These are phyloP conservation scores for Plantago ovata DNA, from an alignment of 257 asterid species.

Conservation along the genomic window DNA sequence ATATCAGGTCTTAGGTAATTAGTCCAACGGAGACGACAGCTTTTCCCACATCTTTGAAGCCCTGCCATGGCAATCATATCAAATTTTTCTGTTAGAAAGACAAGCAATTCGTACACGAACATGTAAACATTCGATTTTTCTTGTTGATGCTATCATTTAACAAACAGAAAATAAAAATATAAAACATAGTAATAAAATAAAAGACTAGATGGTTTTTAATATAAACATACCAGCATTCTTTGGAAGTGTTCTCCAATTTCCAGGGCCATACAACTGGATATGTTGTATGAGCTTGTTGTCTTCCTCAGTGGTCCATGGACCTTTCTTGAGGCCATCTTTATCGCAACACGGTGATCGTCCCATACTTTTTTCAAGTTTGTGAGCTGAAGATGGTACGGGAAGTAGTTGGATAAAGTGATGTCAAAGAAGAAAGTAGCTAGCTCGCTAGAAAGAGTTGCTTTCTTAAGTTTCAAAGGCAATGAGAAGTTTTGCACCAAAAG, in stretches of 20 bases:
- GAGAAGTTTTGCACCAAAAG: conserved; percentile 5
- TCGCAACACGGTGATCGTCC: conserved; percentile 25
- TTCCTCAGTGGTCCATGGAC: conserved; percentile 32
- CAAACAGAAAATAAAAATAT: too few species aligned
- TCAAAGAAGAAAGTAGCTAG: too few species aligned
- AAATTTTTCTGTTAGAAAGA: too few species aligned
- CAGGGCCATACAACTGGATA: conserved; percentile 23
- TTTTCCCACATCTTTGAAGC: conserved; percentile 24
- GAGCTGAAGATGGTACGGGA: too few species aligned
- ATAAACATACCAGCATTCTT: conserved; percentile 21
- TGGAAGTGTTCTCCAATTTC: conserved; percentile 31
- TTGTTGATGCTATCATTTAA: too few species aligned
- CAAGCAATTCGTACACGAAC: too few species aligned
- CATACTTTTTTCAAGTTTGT: conserved; percentile 13
- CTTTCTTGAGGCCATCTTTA: conserved; percentile 23
- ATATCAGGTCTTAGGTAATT: conserved; percentile 20
- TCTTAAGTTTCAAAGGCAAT: not conserved
- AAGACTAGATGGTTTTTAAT: too few species aligned
- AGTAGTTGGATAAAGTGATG: not conserved
- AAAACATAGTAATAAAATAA: not conserved
- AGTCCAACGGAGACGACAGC: conserved; percentile 23
- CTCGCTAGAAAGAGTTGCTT: not conserved
- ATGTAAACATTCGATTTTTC: too few species aligned
- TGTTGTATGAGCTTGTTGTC: conserved; percentile 22
- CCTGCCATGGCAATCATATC: not conserved